These are phyloP conservation scores for button mushroom (Agaricus bisporus) DNA, from an alignment of 768 basidiomycete genomes.

Conservation along the genomic window DNA sequence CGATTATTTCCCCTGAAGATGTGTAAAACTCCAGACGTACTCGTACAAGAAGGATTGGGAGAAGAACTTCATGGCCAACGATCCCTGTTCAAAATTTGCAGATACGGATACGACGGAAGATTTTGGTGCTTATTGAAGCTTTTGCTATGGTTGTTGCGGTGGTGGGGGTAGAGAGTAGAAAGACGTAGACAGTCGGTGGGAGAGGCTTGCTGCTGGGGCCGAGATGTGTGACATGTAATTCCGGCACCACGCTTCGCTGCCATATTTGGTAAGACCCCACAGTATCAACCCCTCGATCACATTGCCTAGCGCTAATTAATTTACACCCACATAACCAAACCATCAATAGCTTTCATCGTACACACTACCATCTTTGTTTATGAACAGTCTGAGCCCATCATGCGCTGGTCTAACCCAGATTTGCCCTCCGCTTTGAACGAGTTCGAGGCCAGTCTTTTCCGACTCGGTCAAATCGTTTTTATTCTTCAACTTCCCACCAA, in stretches of 20 bases:
- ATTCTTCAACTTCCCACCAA: constrained; percentile 31
- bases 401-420: constrained; percentile 69
- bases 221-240: neutral
- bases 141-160: neutral
- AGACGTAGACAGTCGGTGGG: neutral
- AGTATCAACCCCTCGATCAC: no score
- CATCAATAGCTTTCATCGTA: constrained; percentile 44
- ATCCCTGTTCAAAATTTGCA: constrained; percentile 18
- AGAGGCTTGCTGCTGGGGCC: neutral
- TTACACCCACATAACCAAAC: neutral
- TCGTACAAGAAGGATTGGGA: constrained; percentile 51
- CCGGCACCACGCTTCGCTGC: constrained; percentile 3
- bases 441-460: constrained; percentile 36
- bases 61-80: constrained; percentile 49
- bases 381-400: constrained; percentile 61
- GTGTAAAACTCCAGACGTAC: constrained; percentile 25
- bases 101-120: neutral
- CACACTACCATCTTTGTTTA: constrained; percentile 35
- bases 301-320: no score
- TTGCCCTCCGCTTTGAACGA: constrained; percentile 40
- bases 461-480: constrained; percentile 20
- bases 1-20: constrained; percentile 4
- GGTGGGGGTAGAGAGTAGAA: neutral
- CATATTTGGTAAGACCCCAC: constrained; percentile 1
- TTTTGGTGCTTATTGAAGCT: neutral